Evolutionary conservation across 1,284 basidiomycete genomes (phyloP).

Genomic region (Pseudozyma thailandica): DNA sequence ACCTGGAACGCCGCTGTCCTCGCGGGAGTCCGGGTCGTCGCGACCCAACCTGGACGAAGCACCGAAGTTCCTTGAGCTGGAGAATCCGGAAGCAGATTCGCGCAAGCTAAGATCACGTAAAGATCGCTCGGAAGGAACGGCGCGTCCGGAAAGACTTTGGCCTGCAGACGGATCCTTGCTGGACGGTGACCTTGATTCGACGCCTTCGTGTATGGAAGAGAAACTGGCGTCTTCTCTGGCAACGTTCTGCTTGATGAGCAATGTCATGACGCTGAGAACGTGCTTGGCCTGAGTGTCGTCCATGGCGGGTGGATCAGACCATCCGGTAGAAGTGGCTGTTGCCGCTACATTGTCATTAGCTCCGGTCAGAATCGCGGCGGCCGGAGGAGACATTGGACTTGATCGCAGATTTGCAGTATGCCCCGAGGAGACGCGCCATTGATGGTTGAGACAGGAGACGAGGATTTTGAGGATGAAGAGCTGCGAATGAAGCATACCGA

Average conservation of each 20-base stretch:
- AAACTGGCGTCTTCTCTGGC: conserved; percentile 57
- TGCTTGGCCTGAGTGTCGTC: conserved; percentile 89
- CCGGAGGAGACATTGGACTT: conserved; percentile 11
- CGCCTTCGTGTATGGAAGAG: conserved; percentile 32
- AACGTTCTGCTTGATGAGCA: conserved; percentile 77
- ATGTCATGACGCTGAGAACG: conserved; percentile 76
- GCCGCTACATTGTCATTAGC: conserved; percentile 32
- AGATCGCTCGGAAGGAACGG: conserved; percentile 39
- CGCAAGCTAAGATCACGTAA: conserved; percentile 41
- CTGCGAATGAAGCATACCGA: conserved; percentile 81
- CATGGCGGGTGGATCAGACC: conserved; percentile 79
- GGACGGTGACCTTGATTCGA: conserved; percentile 22
- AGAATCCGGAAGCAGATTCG: conserved; percentile 34
- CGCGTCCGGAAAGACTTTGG: conserved; percentile 17
- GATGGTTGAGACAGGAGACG: conserved; percentile 78
- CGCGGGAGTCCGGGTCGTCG: conserved; percentile 39
- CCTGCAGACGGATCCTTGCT: conserved; percentile 15
- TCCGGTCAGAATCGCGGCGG: neutral
- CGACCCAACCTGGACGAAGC: conserved; percentile 15
- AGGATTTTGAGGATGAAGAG: conserved; percentile 88
- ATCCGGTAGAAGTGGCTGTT: conserved; percentile 60
- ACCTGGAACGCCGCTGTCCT: conserved; percentile 5
- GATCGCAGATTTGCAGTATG: conserved; percentile 23
- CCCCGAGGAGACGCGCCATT: conserved; percentile 73
- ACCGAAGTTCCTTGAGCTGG: conserved; percentile 28